These are phyloP conservation scores for Citrullus amarus DNA, from an alignment of 306 rosid species.

Conservation along the genomic window DNA sequence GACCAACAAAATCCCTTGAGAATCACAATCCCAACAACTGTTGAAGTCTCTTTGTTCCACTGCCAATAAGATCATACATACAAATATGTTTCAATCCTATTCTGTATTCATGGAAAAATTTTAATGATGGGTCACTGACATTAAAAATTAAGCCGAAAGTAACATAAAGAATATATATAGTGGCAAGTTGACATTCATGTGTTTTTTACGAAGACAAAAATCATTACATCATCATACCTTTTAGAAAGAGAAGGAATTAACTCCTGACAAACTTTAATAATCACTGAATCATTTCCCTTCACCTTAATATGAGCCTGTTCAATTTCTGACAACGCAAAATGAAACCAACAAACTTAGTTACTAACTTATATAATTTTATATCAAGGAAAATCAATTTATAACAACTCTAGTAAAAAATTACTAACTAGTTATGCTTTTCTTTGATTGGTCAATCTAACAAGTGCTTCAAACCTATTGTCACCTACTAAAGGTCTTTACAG, in stretches of 20 bases:
- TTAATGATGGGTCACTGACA: neutral
- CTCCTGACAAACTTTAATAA: conserved; percentile 34
- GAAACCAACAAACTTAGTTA: neutral
- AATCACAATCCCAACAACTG: conserved; percentile 28
- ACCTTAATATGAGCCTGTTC: conserved; percentile 15
- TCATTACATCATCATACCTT: conserved; percentile 36
- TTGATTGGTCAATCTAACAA: neutral
- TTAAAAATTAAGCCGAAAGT: neutral
- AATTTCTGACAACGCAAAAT: conserved; percentile 18
- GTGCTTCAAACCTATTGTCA: neutral
- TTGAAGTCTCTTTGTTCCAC: conserved; percentile 45
- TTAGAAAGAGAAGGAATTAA: conserved; percentile 41
- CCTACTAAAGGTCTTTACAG: neutral
- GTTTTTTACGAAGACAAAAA: neutral
- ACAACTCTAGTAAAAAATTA: neutral
- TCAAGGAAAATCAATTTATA: neutral
- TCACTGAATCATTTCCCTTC: conserved; percentile 10
- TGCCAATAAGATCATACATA: conserved; percentile 16
- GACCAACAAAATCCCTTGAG: neutral
- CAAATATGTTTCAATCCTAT: neutral
- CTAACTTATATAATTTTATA: neutral
- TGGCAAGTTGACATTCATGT: neutral
- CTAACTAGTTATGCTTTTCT: neutral
- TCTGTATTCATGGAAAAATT: neutral
- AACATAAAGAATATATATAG: neutral